These are phyloP conservation scores for Terana coerulea DNA, from an alignment of 768 basidiomycete species.

Conservation along the genomic window DNA sequence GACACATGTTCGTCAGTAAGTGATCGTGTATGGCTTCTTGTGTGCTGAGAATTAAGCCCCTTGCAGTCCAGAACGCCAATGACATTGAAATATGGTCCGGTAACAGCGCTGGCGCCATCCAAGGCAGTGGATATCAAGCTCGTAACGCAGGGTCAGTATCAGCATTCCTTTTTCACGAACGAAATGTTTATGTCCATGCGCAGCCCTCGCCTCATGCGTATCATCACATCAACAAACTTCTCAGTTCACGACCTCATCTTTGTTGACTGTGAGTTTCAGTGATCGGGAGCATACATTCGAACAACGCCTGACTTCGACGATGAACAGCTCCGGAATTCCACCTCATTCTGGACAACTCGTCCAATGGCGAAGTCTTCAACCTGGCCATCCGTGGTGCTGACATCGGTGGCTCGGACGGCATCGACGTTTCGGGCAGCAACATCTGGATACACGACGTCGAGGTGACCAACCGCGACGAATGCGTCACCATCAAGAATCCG, in stretches of 20 bases:
- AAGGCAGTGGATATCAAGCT: constrained; percentile 27
- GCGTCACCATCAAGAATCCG: constrained; percentile 30
- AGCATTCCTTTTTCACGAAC: neutral
- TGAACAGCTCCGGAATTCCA: constrained; percentile 28
- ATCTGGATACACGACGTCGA: constrained; percentile 31
- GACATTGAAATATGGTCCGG: constrained; percentile 30
- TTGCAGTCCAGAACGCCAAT: constrained; percentile 25
- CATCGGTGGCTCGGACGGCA: constrained; percentile 28
- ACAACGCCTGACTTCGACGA: neutral
- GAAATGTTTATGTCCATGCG: neutral
- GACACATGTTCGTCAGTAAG: constrained; percentile 28
- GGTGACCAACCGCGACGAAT: constrained; percentile 31
- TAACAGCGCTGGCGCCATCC: constrained; percentile 27
- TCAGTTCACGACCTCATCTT: constrained; percentile 30
- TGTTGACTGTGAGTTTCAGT: constrained; percentile 23
- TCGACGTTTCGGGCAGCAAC: constrained; percentile 29
- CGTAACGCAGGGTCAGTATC: constrained; percentile 26
- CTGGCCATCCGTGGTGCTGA: constrained; percentile 27
- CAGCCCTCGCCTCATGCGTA: constrained; percentile 26
- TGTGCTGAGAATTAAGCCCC: constrained; percentile 10
- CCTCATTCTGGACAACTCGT: constrained; percentile 23
- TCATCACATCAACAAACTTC: constrained; percentile 25
- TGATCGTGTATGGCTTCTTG: neutral
- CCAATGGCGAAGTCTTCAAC: constrained; percentile 30
- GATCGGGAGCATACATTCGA: neutral